Base-by-base conservation (phyloP, 495 filamentous ascomycete genomes). In the Thozetella sp. region DNA sequence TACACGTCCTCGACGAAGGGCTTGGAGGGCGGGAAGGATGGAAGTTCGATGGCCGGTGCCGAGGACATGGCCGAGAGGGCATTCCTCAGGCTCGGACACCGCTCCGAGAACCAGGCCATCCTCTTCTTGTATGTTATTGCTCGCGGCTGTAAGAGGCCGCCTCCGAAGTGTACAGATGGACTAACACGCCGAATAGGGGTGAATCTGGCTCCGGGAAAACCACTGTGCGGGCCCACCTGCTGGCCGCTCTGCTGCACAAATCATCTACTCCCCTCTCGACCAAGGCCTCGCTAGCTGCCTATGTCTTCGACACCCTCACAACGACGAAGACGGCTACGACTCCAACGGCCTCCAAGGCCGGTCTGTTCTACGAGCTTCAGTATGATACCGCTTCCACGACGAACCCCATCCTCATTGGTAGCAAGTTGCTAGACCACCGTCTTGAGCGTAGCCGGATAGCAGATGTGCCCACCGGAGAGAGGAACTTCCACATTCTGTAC, bases 291-390 rank as follows among this genome's bases (percentile, higher is more conserved):
- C 91, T 94, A 34, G 94, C 95, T 30, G 88, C 93, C 13, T 99
- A 96, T 70, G 84, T 97, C 23, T 97, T 98, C 72, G 95, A 99
- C 71, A 89, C 93, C 6, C 82, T 99, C 43, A 99, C 95, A 2
- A 97, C 95, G 6, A 99, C 94, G n/a, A 99, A 99, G 78, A 96
- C 93, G 19, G 83, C 92, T 20, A 97, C 93, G 4, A 97, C 93
- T 0, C 93, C 93, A 1, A 97, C 92, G 4, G 95, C 95, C 23
- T 97, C 94, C 15, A 97, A 97, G 72, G 89, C 95, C 4, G 95
- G 95, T 58, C 84, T 99, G 15, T 97, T 97, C 67, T 91, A 92
- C 71, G 95, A 99, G 66, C 80, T 99, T 25, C 95, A 99, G 73
- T 99, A 98, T 64, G 93, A 99, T 70, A 94, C 91, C 6, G 84